Evolutionary conservation across 2,329 filamentous ascomycete genomes (phyloP).

Genomic region (Fusarium devonianum): DNA sequence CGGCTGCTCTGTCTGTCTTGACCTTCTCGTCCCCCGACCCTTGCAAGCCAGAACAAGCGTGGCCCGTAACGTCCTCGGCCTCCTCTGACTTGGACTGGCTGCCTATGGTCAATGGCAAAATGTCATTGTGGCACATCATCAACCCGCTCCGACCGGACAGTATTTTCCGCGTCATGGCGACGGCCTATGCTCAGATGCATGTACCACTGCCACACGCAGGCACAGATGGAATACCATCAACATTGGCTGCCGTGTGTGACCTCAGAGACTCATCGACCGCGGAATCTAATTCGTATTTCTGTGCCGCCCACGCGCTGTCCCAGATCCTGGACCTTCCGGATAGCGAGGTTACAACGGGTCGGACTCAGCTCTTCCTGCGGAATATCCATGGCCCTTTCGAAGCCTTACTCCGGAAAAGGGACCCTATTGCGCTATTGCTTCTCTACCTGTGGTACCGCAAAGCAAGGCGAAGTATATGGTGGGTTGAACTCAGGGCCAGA

Average conservation of each 20-base stretch:
- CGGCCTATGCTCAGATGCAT: slow-evolving; percentile 48
- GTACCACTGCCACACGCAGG: slow-evolving; percentile 44
- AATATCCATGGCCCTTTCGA: slow-evolving; percentile 47
- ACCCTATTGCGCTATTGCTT: slow-evolving; percentile 50
- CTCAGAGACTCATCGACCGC: slow-evolving; percentile 44
- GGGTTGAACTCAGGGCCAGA: slow-evolving; percentile 51
- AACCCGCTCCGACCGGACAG: slow-evolving; percentile 48
- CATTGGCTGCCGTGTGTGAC: slow-evolving; percentile 37
- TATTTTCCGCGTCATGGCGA: slow-evolving; percentile 45
- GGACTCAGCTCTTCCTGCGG: slow-evolving; percentile 46
- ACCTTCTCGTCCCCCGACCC: slow-evolving; percentile 51
- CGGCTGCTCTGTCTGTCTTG: slow-evolving; percentile 51
- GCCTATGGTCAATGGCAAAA: slow-evolving; percentile 46
- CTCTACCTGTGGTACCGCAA: slow-evolving; percentile 55
- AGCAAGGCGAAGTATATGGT: slow-evolving; percentile 51
- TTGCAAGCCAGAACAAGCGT: slow-evolving; percentile 41
- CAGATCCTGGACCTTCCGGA: slow-evolving; percentile 43
- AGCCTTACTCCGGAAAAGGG: slow-evolving; percentile 42
- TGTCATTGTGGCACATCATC: slow-evolving; percentile 46
- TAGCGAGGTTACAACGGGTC: slow-evolving; percentile 41
- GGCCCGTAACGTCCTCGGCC: slow-evolving; percentile 43
- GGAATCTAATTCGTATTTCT: slow-evolving; percentile 48
- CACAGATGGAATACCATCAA: slow-evolving; percentile 35
- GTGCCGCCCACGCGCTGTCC: slow-evolving; percentile 48
- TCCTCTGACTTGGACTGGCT: slow-evolving; percentile 47